Base-by-base conservation (phyloP, 768 basidiomycete genomes). In the Rickenella mellea region DNA sequence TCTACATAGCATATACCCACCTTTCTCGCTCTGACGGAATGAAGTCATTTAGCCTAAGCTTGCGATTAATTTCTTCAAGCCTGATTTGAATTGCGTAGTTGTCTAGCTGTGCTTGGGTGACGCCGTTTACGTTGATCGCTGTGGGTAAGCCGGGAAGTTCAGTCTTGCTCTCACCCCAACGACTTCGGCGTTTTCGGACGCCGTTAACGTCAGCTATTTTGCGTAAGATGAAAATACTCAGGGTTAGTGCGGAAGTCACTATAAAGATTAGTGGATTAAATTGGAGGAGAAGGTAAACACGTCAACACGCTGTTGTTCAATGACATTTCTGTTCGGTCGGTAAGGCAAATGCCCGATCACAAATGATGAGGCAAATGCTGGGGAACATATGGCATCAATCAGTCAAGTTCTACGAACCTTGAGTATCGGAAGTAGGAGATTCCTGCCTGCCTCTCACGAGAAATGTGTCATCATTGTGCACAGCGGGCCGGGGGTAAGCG, bases 61-160 rank as follows among this genome's bases (percentile, higher is more conserved):
- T 96, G 53, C 90, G 78, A 57, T 94, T 93, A 57, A 99, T 97
- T 67, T 99, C 96, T 64, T 99, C 96, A 38, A 99, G 69, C 41
- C 96, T 77, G 37, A 98, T 71, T 57, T 96, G 91, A 42, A 93
- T 90, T 26, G 96, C 94, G 63, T 99, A 99, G 56, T 91, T 93
- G 65, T 98, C 94, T 41, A 99, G 81, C 61, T 98, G 93, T 40
- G 83, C 81, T 58, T 92, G 90, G 19, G 92, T 91, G 40, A 99
- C 91, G 47, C 94, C 92, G 35, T 85, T 81, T 32, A 87, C 84
- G 50, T 82, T 84, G 50, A 99, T 93, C 35, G 92, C 91, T 32
- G 92, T 94, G 5, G 96, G 96, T 41, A 97, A 64, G 43, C 91
- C 93, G 42, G 92, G 88, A 39, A 92, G 83, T 51, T 93, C 85